Conservation (phyloP, 768 basidiomycete species). For the Coprinopsis cinerea region DNA sequence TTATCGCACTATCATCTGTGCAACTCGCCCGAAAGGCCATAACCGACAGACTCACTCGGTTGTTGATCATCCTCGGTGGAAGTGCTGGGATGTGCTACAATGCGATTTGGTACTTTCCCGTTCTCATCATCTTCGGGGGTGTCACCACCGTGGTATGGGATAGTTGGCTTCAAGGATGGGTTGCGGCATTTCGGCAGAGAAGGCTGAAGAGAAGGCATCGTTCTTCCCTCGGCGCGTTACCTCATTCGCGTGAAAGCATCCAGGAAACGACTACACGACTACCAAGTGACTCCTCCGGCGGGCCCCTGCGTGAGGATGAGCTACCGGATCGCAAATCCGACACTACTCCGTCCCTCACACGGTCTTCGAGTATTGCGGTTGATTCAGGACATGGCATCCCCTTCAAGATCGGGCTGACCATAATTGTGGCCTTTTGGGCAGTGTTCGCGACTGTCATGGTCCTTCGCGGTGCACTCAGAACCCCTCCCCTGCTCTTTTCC, state of each 20-base stretch:
- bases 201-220: constrained; percentile 7
- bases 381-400: constrained; percentile 20
- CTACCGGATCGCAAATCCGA: background rate
- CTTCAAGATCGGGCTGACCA: constrained; percentile 18
- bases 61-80: constrained; percentile 36
- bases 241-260: too few relatives aligned
- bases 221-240: background rate
- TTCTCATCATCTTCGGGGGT: constrained; percentile 37
- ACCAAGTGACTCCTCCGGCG: too few relatives aligned
- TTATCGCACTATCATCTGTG: constrained; percentile 46
- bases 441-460: constrained; percentile 25
- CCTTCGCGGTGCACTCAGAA: constrained; percentile 20
- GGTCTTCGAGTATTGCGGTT: background rate
- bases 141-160: constrained; percentile 35
- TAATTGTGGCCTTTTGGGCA: constrained; percentile 22
- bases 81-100: constrained; percentile 44
- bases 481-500: constrained; percentile 23
- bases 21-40: constrained; percentile 40
- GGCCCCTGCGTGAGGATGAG: too few relatives aligned
- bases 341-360: background rate
- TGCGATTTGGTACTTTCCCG: constrained; percentile 47
- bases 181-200: constrained; percentile 14
- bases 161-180: constrained; percentile 16
- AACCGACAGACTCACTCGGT: constrained; percentile 37
- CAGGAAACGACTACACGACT: too few relatives aligned